Evolutionary conservation across 257 asterid species (phyloP).

Genomic region (Paulownia fortunei): DNA sequence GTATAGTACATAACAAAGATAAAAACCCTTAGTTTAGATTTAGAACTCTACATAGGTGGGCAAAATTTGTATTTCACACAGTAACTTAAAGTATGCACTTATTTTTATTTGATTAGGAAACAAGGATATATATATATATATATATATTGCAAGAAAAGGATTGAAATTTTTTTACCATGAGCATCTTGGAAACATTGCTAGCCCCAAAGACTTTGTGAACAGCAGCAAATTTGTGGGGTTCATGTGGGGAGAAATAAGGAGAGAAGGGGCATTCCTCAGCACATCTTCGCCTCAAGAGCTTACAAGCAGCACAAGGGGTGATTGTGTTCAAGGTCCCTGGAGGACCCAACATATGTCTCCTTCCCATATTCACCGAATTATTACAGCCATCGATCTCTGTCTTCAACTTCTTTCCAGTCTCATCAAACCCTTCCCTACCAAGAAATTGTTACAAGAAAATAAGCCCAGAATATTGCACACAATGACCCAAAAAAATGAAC

Average conservation of each 20-base stretch:
- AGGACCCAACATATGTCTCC: slow-evolving; percentile 67
- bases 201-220: slow-evolving; percentile 96
- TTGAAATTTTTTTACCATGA: slow-evolving; percentile 49
- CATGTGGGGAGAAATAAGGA: slow-evolving; percentile 89
- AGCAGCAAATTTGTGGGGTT: slow-evolving; percentile 92
- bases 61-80: background rate
- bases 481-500: no score
- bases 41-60: no score
- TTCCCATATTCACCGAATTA: slow-evolving; percentile 48
- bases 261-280: slow-evolving; percentile 95
- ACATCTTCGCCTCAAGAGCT: slow-evolving; percentile 83
- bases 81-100: background rate
- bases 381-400: slow-evolving; percentile 53
- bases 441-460: background rate
- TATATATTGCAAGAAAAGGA: background rate
- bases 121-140: background rate
- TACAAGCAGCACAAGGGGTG: slow-evolving; percentile 96
- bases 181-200: slow-evolving; percentile 97
- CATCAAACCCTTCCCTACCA: slow-evolving; percentile 74
- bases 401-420: slow-evolving; percentile 72
- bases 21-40: background rate
- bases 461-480: background rate
- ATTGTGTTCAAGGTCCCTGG: slow-evolving; percentile 72
- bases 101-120: no score
- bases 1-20: background rate